Evolutionary conservation across 768 basidiomycete genomes (phyloP), one percentile per base, ranked within the genome.

Genomic region (Pleurotus ostreatus): DNA sequence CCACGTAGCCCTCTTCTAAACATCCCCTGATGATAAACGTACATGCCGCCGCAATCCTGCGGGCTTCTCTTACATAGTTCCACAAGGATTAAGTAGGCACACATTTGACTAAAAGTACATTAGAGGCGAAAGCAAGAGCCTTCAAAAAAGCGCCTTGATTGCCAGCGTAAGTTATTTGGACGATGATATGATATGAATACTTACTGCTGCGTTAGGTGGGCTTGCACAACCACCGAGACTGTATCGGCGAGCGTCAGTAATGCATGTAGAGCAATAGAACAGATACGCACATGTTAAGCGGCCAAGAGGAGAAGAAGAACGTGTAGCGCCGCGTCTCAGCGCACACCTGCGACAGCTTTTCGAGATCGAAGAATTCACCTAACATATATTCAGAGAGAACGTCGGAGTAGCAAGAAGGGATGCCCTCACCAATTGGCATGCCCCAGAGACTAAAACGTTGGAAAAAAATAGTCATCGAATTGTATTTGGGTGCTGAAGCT

Each of bases 221-320:
- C 84, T 87, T 2, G 85, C 86, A 49, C 81, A 80, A 15, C 85
- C 86, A 11, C 85, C 85, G 22, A 86, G 80, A 46, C 85, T 84
- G 55, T 13, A 48, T 47, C n/a, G 34, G 51, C 51, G 12, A 16
- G 13, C 25, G 43, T 45, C 43, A 38, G 22, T 25, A 25, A 25
- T 25, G 23, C 4, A 46, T 34, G 20, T 15, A 41, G 37, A 15
- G 25, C 25, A 11, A 20, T 8, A 20, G 15, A 12, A 16, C 49
- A 18, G 46, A 53, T 30, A 68, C 83, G 62, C 61, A 86, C 85
- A 89, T 81, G 65, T 86, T 80, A 59, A 90, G 71, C 0, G 87
- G 86, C 85, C 84, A 88, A 2, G 85, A 88, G 1, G 85, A 78
- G 70, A 89, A 87, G 77, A 88, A 89, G 67, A 90, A 88, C 8